phyloP scores from a whole-genome alignment of 1,139 yeast genomes.

The Nakaseomyces nivariensis region DNA sequence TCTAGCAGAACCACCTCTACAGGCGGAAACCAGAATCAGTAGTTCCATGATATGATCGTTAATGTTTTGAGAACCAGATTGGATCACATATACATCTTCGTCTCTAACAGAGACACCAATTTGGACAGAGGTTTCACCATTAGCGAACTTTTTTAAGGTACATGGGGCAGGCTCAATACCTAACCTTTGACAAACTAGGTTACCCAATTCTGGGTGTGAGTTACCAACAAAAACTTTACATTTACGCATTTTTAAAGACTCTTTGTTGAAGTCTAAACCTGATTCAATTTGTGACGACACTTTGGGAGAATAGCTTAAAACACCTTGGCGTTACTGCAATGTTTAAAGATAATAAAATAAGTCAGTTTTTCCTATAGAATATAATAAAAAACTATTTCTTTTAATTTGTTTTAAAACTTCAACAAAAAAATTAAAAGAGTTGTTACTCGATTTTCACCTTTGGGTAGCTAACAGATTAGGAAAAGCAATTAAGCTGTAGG shows the following conservation, averaged over 20 bases:
- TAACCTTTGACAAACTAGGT: conserved; percentile 75
- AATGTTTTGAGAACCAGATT: conserved; percentile 79
- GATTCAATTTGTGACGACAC: neutral
- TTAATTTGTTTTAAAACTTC: neutral
- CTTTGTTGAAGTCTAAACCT: conserved; percentile 1
- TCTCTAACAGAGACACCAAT: conserved; percentile 92
- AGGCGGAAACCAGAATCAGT: conserved; percentile 83
- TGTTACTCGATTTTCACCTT: neutral
- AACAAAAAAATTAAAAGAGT: neutral
- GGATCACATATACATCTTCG: conserved; percentile 92
- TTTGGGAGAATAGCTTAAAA: neutral
- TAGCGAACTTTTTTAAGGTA: conserved; percentile 79
- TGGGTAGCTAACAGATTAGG: neutral
- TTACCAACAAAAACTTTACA: conserved; percentile 94
- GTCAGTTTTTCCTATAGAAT: neutral
- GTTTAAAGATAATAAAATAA: neutral
- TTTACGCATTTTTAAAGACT: conserved; percentile 62
- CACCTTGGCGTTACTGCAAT: neutral
- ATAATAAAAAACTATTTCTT: neutral
- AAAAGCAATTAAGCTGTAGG: neutral
- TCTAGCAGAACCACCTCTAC: conserved; percentile 95
- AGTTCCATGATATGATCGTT: conserved; percentile 97
- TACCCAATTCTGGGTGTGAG: conserved; percentile 91
- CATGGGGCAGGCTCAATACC: conserved; percentile 97
- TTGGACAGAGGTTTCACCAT: conserved; percentile 95